A percentile compares a stretch with the other conserved stretches of the same genome.
phyloP scores from a whole-genome alignment of 2,329 filamentous ascomycete genomes.

The Fusarium tanahbumbuense region DNA sequence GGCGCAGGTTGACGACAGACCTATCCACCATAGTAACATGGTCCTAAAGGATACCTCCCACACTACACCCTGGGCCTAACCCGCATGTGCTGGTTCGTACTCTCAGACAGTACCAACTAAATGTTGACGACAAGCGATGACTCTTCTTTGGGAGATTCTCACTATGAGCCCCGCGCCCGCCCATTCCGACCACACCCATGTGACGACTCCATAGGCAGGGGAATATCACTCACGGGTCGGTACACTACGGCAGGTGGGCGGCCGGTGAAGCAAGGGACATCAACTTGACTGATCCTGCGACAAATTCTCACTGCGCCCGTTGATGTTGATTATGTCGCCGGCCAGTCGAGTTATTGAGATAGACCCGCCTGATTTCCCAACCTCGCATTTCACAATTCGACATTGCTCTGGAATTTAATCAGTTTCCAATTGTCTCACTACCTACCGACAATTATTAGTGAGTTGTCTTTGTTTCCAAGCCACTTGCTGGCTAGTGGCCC shows the following conservation, averaged over 20 bases:
- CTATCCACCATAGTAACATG: slow-evolving; percentile 36
- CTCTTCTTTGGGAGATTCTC: slow-evolving; percentile 26
- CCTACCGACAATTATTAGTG: slow-evolving; percentile 15
- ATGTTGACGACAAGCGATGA: slow-evolving; percentile 34
- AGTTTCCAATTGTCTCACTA: slow-evolving; percentile 36
- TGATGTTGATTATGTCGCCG: neutral
- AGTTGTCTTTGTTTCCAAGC: slow-evolving; percentile 38
- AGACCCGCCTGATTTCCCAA: slow-evolving; percentile 11
- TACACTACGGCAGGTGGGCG: slow-evolving; percentile 14
- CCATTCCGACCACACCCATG: slow-evolving; percentile 43
- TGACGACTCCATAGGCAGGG: slow-evolving; percentile 44
- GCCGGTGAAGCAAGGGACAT: slow-evolving; percentile 44
- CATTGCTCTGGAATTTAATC: slow-evolving; percentile 20
- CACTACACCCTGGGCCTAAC: slow-evolving; percentile 26
- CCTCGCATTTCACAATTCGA: slow-evolving; percentile 14
- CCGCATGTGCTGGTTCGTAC: slow-evolving; percentile 18
- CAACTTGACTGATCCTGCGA: slow-evolving; percentile 28
- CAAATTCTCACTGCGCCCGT: neutral
- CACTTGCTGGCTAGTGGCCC: slow-evolving; percentile 35
- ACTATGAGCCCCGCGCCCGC: slow-evolving; percentile 36
- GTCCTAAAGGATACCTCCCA: slow-evolving; percentile 32
- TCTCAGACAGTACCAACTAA: slow-evolving; percentile 31
- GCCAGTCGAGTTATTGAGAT: neutral
- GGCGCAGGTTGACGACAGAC: slow-evolving; percentile 46
- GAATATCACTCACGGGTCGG: slow-evolving; percentile 30